These are phyloP conservation scores for Acorus calamus DNA, from an alignment of 106 monocot genomes.

Conservation along the genomic window DNA sequence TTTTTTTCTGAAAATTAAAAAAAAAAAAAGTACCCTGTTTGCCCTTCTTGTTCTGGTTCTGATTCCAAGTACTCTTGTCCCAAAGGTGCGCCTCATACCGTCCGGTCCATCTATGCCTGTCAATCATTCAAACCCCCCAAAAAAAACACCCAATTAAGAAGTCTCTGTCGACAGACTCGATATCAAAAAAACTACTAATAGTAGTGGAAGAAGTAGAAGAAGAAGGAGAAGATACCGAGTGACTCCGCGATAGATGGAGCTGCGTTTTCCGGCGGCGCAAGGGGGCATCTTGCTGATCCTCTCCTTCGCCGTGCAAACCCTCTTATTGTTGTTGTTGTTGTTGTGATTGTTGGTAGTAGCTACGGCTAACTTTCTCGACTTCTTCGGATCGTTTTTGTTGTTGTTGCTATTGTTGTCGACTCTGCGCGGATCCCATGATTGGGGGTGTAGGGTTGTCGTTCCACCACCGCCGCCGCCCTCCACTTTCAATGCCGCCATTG, in stretches of 20 bases:
- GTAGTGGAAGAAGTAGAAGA: not conserved
- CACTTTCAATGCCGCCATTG: too few species aligned
- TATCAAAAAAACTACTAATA: not conserved
- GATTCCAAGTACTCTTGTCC: conserved; percentile 99
- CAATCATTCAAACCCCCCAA: conserved; percentile 1
- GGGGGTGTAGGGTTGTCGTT: too few species aligned
- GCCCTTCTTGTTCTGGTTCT: conserved; percentile 99
- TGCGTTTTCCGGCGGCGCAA: conserved; percentile 84
- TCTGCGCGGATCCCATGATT: too few species aligned
- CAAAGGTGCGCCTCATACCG: conserved; percentile 99
- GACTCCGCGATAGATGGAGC: conserved; percentile 95
- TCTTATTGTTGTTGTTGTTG: conserved; percentile 3
- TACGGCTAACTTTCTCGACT: too few species aligned
- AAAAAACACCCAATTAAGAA: not conserved
- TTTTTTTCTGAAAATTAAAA: too few species aligned
- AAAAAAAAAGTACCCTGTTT: conserved; percentile 92
- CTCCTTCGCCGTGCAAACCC: conserved; percentile 90
- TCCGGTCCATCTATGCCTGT: conserved; percentile 98
- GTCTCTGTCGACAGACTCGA: too few species aligned
- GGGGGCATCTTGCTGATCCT: conserved; percentile 98
- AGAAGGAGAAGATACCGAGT: conserved; percentile 39
- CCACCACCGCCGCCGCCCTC: too few species aligned
- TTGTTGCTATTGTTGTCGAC: too few species aligned
- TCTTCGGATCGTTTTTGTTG: too few species aligned
- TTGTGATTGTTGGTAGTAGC: too few species aligned